Evolutionary conservation across 257 asterid genomes (phyloP).

Genomic region (Penstemon barbatus): DNA sequence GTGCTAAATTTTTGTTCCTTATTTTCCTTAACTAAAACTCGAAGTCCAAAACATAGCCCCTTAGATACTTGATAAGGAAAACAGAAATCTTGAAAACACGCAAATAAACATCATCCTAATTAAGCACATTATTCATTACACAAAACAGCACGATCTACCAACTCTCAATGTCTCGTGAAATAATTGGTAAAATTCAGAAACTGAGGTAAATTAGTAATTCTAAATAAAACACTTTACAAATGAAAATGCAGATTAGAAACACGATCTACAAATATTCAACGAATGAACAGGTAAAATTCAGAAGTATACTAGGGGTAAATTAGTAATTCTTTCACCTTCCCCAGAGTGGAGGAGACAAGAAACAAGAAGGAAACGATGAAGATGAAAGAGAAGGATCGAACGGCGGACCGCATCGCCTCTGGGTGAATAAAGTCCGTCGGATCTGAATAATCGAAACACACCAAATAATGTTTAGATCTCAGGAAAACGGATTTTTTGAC

Average conservation of each 20-base stretch:
- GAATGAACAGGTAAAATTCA: slow-evolving; percentile 17
- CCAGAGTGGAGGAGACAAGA: not conserved
- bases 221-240: not conserved
- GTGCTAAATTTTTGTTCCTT: too few relatives aligned
- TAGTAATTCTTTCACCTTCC: not conserved
- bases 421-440: not conserved
- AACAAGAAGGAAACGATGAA: not conserved
- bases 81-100: too few relatives aligned
- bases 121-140: too few relatives aligned
- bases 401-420: slow-evolving; percentile 1
- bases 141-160: not conserved
- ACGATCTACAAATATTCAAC: slow-evolving; percentile 10
- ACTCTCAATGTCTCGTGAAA: slow-evolving; percentile 8
- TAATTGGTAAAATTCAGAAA: slow-evolving; percentile 12
- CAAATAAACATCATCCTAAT: too few relatives aligned
- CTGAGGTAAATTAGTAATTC: too few relatives aligned
- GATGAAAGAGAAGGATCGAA: not conserved
- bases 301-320: not conserved
- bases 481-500: not conserved
- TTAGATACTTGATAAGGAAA: too few relatives aligned
- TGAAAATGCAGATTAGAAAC: not conserved
- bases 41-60: too few relatives aligned
- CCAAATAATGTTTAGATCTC: not conserved
- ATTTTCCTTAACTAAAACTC: too few relatives aligned
- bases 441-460: not conserved